phyloP scores from a whole-genome alignment of 1,284 basidiomycete genomes.

The Marasmius fiardii region DNA sequence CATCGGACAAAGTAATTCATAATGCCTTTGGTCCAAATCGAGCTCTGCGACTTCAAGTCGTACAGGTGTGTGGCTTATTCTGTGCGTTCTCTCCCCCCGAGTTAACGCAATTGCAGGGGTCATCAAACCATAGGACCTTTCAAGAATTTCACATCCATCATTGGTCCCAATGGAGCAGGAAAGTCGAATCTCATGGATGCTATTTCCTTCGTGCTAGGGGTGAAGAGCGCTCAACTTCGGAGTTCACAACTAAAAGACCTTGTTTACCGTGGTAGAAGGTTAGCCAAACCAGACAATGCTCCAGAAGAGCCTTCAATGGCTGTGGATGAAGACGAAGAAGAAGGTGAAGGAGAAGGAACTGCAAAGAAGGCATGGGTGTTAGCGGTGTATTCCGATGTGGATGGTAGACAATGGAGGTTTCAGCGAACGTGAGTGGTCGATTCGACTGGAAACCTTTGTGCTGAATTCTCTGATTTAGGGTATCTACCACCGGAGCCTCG shows the following conservation, averaged over 20 bases:
- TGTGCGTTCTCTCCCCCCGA: background rate
- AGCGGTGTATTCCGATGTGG: slow-evolving; percentile 82
- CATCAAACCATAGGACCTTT: slow-evolving; percentile 90
- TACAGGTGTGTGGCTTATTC: slow-evolving; percentile 51
- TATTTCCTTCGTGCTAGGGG: slow-evolving; percentile 97
- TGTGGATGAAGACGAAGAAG: slow-evolving; percentile 48
- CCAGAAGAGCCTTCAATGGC: slow-evolving; percentile 42
- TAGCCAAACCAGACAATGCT: slow-evolving; percentile 52
- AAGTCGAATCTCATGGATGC: slow-evolving; percentile 99
- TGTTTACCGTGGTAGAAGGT: slow-evolving; percentile 86
- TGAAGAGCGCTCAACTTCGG: slow-evolving; percentile 90
- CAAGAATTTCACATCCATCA: slow-evolving; percentile 91
- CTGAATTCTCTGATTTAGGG: slow-evolving; percentile 43
- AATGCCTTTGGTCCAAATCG: slow-evolving; percentile 79
- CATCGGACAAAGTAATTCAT: background rate
- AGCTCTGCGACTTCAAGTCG: slow-evolving; percentile 93
- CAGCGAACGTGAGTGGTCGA: slow-evolving; percentile 75
- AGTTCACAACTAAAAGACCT: slow-evolving; percentile 94
- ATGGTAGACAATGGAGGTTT: slow-evolving; percentile 84
- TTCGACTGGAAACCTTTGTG: background rate
- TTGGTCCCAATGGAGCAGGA: slow-evolving; percentile 98
- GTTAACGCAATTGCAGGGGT: slow-evolving; percentile 44
- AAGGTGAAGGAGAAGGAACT: slow-evolving; percentile 70
- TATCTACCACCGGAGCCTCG: slow-evolving; percentile 81
- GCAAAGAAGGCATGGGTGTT: slow-evolving; percentile 94